These are phyloP conservation scores for Podaxis mareebaensis DNA, from an alignment of 768 basidiomycete species.

Conservation along the genomic window DNA sequence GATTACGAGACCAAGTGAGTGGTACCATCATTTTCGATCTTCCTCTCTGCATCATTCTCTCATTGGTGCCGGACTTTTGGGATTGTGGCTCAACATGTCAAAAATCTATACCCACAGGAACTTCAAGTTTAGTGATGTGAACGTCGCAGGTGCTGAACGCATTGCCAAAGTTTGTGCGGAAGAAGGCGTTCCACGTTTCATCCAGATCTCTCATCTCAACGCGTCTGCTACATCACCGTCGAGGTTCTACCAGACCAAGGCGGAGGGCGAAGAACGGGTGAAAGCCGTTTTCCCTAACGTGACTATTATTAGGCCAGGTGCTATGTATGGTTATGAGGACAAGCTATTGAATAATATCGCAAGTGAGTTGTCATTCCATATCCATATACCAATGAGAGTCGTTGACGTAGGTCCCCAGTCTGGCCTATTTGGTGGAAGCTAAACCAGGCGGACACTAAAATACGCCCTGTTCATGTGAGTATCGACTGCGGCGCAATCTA, in stretches of 20 bases:
- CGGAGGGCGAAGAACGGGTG: slow-evolving; percentile 86
- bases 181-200: slow-evolving; percentile 77
- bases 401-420: slow-evolving; percentile 42
- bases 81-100: slow-evolving; percentile 6
- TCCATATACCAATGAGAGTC: slow-evolving; percentile 4
- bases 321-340: slow-evolving; percentile 95
- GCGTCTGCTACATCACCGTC: slow-evolving; percentile 79
- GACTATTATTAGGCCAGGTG: slow-evolving; percentile 83
- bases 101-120: slow-evolving; percentile 56
- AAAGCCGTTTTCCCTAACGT: slow-evolving; percentile 80
- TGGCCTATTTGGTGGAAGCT: slow-evolving; percentile 95
- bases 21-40: slow-evolving; percentile 7
- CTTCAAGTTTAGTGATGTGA: slow-evolving; percentile 79
- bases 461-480: slow-evolving; percentile 90
- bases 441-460: slow-evolving; percentile 83
- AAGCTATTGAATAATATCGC: slow-evolving; percentile 91
- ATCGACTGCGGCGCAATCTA: slow-evolving; percentile 17
- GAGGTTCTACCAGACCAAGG: slow-evolving; percentile 86
- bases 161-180: slow-evolving; percentile 85
- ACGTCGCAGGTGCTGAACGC: slow-evolving; percentile 77
- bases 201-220: slow-evolving; percentile 96
- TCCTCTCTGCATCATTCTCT: slow-evolving; percentile 1
- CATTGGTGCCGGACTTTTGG: slow-evolving; percentile 11
- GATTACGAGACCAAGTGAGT: slow-evolving; percentile 94
- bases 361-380: slow-evolving; percentile 46